These are phyloP conservation scores for Aspergillus sp. DNA, from an alignment of 2,329 filamentous ascomycete species.

Conservation along the genomic window DNA sequence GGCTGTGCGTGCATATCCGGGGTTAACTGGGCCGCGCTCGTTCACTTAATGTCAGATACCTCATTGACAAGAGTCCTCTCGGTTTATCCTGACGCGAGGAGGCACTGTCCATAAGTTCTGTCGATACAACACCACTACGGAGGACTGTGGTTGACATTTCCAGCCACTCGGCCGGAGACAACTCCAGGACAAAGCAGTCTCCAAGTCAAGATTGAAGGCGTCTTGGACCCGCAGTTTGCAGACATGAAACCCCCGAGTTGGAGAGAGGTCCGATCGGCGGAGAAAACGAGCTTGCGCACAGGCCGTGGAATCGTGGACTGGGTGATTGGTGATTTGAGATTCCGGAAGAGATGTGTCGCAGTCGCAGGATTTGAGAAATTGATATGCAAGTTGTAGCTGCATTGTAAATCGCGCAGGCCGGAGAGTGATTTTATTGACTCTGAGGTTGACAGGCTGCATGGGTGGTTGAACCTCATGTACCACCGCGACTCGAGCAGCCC, in stretches of 20 bases:
- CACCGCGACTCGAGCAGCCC: neutral
- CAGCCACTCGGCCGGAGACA: too few species aligned
- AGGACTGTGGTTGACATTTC: too few species aligned
- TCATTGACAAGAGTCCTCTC: too few species aligned
- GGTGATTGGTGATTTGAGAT: neutral
- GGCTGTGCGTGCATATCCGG: too few species aligned
- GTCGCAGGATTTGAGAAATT: neutral
- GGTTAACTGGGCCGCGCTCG: too few species aligned
- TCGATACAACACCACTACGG: too few species aligned
- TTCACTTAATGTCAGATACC: too few species aligned
- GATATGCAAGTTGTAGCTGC: neutral
- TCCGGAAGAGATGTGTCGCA: too few species aligned
- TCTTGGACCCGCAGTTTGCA: conserved; percentile 11
- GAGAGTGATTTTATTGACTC: neutral
- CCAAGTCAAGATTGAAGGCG: neutral
- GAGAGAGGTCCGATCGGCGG: conserved; percentile 23
- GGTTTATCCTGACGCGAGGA: too few species aligned
- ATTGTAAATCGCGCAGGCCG: neutral
- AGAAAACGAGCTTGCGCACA: neutral
- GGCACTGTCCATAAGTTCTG: too few species aligned
- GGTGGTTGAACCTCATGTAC: neutral
- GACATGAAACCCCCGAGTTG: neutral
- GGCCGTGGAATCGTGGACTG: neutral
- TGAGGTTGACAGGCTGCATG: neutral
- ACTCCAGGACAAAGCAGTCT: too few species aligned